Conservation (phyloP, 306 rosid genomes). For the Cucumis melo region DNA sequence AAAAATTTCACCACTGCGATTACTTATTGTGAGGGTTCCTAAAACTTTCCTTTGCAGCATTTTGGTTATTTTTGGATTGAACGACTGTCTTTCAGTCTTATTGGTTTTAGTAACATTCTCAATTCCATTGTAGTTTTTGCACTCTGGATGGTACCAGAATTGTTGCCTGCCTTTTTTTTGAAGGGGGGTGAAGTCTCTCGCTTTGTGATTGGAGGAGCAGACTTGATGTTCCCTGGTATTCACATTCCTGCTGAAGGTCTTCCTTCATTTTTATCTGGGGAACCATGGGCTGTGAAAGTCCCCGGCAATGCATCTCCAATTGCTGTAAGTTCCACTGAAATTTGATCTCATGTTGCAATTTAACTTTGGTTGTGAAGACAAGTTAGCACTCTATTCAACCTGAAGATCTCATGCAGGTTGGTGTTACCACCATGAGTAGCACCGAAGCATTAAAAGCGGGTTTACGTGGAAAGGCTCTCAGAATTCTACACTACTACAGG, state of each 20-base stretch:
- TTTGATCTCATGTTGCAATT: background rate
- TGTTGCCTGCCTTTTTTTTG: constrained; percentile 64
- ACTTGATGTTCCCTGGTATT: constrained; percentile 96
- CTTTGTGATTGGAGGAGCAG: constrained; percentile 81
- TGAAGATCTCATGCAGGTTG: constrained; percentile 43
- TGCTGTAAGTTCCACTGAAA: constrained; percentile 38
- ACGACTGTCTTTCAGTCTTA: background rate
- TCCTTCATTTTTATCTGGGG: constrained; percentile 60
- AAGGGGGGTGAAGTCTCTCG: constrained; percentile 90
- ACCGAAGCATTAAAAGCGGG: constrained; percentile 68
- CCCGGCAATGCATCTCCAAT: constrained; percentile 93
- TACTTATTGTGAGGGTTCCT: no score
- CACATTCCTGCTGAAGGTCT: constrained; percentile 64
- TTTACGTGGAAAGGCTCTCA: constrained; percentile 81
- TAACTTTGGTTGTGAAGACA: background rate
- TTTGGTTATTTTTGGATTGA: background rate
- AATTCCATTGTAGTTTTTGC: constrained; percentile 48
- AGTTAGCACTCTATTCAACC: background rate
- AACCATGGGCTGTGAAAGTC: constrained; percentile 79
- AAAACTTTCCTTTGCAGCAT: background rate
- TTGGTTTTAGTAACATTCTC: background rate
- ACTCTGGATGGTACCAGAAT: constrained; percentile 78
- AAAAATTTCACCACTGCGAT: background rate
- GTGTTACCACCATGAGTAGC: constrained; percentile 82
- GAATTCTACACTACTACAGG: constrained; percentile 67